phyloP scores from a whole-genome alignment of 768 basidiomycete species.

The Calocybe cyanea region DNA sequence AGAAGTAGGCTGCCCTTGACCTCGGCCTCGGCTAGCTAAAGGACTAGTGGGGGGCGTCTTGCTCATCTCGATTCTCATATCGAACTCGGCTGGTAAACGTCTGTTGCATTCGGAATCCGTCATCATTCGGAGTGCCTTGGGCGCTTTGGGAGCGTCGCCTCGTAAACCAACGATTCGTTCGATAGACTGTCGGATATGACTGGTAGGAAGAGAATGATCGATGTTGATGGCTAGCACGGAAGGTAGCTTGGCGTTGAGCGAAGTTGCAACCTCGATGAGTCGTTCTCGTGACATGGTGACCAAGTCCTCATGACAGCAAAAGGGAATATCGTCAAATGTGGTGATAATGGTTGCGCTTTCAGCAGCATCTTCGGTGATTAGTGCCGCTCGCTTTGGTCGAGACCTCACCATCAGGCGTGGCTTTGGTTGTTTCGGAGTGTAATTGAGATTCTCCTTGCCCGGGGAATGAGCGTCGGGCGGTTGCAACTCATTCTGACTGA shows the following conservation, averaged over 20 bases:
- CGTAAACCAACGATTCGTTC: conserved; percentile 60
- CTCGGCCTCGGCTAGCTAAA: conserved; percentile 25
- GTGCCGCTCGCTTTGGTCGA: conserved; percentile 39
- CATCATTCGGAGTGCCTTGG: conserved; percentile 25
- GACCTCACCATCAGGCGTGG: background rate
- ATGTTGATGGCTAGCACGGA: conserved; percentile 44
- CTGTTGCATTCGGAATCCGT: conserved; percentile 11
- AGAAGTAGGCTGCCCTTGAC: conserved; percentile 12
- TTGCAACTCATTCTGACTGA: conserved; percentile 1
- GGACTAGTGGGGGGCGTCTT: conserved; percentile 35
- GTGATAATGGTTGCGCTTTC: conserved; percentile 63
- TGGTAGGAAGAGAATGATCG: conserved; percentile 31
- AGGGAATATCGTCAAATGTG: conserved; percentile 52
- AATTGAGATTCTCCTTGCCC: conserved; percentile 4
- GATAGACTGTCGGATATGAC: conserved; percentile 49
- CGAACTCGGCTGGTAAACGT: conserved; percentile 6
- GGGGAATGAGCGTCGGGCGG: background rate
- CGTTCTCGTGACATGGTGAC: conserved; percentile 55
- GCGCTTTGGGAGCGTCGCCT: conserved; percentile 32
- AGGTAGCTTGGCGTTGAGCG: conserved; percentile 58
- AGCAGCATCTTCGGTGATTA: conserved; percentile 53
- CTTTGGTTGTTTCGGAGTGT: background rate
- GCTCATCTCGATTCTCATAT: conserved; percentile 11
- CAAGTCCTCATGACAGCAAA: conserved; percentile 74
- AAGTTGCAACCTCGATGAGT: conserved; percentile 48